Conservation (phyloP, 2,329 filamentous ascomycete genomes). For the Pseudocercospora cruenta region DNA sequence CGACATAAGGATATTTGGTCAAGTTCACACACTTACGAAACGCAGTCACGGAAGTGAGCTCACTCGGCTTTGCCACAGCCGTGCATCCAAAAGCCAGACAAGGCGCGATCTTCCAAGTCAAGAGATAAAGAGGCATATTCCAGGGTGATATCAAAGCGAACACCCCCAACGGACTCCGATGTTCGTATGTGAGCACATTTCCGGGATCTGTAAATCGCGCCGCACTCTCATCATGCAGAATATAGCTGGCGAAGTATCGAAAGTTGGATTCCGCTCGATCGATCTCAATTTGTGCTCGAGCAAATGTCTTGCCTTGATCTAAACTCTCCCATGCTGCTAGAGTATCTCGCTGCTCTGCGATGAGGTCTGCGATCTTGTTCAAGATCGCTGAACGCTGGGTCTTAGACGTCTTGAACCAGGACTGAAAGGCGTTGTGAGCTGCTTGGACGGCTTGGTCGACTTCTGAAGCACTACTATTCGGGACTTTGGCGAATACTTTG, state of each 20-base stretch:
- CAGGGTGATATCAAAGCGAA: slow-evolving; percentile 20
- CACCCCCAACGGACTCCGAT: slow-evolving; percentile 16
- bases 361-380: slow-evolving; percentile 15
- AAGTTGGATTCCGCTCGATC: slow-evolving; percentile 19
- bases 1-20: no score
- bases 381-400: slow-evolving; percentile 8
- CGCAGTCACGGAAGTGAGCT: slow-evolving; percentile 19
- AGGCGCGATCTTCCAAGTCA: slow-evolving; percentile 23
- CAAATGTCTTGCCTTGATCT: slow-evolving; percentile 22
- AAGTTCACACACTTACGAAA: no score
- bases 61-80: slow-evolving; percentile 18
- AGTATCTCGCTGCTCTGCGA: slow-evolving; percentile 1
- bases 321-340: slow-evolving; percentile 20
- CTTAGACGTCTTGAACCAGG: slow-evolving; percentile 17
- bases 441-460: slow-evolving; percentile 14
- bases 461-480: slow-evolving; percentile 7
- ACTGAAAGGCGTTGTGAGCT: slow-evolving; percentile 13
- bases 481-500: slow-evolving; percentile 11
- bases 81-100: slow-evolving; percentile 18
- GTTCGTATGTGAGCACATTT: slow-evolving; percentile 15
- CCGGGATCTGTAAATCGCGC: slow-evolving; percentile 16
- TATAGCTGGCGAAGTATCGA: slow-evolving; percentile 20
- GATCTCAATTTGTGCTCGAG: slow-evolving; percentile 17
- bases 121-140: slow-evolving; percentile 21
- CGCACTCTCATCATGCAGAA: slow-evolving; percentile 17